These are phyloP conservation scores for Anastatica hierochuntica DNA, from an alignment of 345 rosid genomes.

Conservation along the genomic window DNA sequence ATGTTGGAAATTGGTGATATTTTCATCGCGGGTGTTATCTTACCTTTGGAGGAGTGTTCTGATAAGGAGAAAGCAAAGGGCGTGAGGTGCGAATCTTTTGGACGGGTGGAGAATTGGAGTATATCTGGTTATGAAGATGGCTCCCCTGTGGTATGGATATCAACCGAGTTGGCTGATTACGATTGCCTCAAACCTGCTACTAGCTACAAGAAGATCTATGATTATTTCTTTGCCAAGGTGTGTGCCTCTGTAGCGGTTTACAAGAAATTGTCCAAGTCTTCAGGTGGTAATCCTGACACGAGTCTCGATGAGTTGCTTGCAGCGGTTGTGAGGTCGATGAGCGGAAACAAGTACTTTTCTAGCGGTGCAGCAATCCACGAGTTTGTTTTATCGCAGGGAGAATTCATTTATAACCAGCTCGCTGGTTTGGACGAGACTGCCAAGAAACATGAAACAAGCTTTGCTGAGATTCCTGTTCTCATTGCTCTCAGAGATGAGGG, in stretches of 20 bases:
- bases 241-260: slow-evolving; percentile 52
- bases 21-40: slow-evolving; percentile 43
- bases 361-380: slow-evolving; percentile 35
- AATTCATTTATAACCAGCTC: slow-evolving; percentile 59
- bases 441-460: slow-evolving; percentile 31
- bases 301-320: slow-evolving; percentile 63
- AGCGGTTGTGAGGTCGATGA: slow-evolving; percentile 47
- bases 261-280: slow-evolving; percentile 39
- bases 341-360: slow-evolving; percentile 38
- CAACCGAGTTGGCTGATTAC: slow-evolving; percentile 52
- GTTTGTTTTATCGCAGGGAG: slow-evolving; percentile 55
- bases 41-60: slow-evolving; percentile 34
- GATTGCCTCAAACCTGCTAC: slow-evolving; percentile 47
- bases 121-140: slow-evolving; percentile 73
- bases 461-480: slow-evolving; percentile 43
- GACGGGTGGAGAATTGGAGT: slow-evolving; percentile 44
- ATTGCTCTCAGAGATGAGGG: slow-evolving; percentile 43
- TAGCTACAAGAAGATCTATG: slow-evolving; percentile 37
- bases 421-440: slow-evolving; percentile 53
- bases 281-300: slow-evolving; percentile 48
- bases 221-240: slow-evolving; percentile 48
- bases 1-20: slow-evolving; percentile 48
- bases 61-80: slow-evolving; percentile 37
- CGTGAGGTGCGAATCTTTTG: slow-evolving; percentile 42
- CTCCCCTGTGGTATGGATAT: slow-evolving; percentile 51